Percentiles rank a stretch among this genome's conserved stretches.
phyloP scores from a whole-genome alignment of 2,329 filamentous ascomycete genomes.

The Emericellopsis atlantica region DNA sequence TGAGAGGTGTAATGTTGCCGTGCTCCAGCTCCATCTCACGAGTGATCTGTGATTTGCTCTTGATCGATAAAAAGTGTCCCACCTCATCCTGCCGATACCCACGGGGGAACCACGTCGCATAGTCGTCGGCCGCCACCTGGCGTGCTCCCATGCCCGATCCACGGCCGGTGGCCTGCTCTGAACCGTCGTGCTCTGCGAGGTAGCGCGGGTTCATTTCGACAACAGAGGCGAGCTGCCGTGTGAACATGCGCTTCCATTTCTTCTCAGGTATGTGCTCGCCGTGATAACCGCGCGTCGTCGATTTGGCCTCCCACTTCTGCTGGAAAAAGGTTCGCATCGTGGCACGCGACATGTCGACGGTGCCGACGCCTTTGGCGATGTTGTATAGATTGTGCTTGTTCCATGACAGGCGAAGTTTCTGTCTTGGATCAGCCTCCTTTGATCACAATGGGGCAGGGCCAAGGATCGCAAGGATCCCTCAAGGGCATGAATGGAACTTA shows the following conservation, averaged over 20 bases:
- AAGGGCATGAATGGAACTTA: constrained; percentile 25
- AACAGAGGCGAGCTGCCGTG: constrained; percentile 65
- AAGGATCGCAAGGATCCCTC: background rate
- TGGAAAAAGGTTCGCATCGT: constrained; percentile 70
- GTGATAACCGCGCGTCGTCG: constrained; percentile 74
- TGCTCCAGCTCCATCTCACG: constrained; percentile 8
- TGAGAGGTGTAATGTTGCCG: constrained; percentile 64
- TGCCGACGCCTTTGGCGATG: constrained; percentile 33
- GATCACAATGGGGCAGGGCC: background rate
- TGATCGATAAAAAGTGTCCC: background rate
- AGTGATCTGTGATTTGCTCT: background rate
- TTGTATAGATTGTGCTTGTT: constrained; percentile 97
- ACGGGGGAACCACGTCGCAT: constrained; percentile 9
- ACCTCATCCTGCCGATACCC: background rate
- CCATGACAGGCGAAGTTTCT: constrained; percentile 96
- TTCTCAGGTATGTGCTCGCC: constrained; percentile 89
- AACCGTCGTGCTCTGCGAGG: constrained; percentile 71
- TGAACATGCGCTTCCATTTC: constrained; percentile 92
- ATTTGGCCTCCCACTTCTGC: constrained; percentile 94
- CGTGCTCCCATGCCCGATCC: constrained; percentile 52
- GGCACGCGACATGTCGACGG: constrained; percentile 12
- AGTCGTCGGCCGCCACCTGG: constrained; percentile 18
- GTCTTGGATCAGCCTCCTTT: constrained; percentile 4
- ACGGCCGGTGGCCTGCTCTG: constrained; percentile 69
- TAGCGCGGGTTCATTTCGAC: constrained; percentile 74